phyloP scores from a whole-genome alignment of 768 basidiomycete genomes.

The Tubosaeta sp. region DNA sequence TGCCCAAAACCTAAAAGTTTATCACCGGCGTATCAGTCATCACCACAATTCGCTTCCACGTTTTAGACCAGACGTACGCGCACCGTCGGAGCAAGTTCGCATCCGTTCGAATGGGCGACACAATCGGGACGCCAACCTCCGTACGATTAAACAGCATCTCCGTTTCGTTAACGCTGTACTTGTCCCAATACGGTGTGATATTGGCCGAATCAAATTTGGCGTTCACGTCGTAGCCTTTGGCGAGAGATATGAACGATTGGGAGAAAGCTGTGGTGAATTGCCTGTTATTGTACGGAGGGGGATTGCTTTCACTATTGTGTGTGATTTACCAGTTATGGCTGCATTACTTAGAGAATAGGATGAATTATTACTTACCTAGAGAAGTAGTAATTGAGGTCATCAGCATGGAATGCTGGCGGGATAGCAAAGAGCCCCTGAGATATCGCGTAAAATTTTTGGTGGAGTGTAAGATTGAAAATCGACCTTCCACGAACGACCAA shows the following conservation, averaged over 20 bases:
- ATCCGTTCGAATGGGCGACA: constrained; percentile 5
- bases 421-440: neutral
- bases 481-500: constrained; percentile 32
- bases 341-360: neutral
- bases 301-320: neutral
- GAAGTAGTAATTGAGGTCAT: too few relatives aligned
- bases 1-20: constrained; percentile 12
- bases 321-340: neutral
- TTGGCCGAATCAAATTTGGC: constrained; percentile 12
- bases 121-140: neutral
- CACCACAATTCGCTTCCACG: neutral
- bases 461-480: neutral
- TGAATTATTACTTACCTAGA: too few relatives aligned
- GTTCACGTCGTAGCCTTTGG: constrained; percentile 22
- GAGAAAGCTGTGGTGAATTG: constrained; percentile 28
- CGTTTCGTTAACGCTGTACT: neutral
- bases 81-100: neutral
- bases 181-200: constrained; percentile 16
- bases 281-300: constrained; percentile 23
- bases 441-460: too few relatives aligned
- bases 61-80: too few relatives aligned
- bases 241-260: constrained; percentile 24
- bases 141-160: constrained; percentile 19
- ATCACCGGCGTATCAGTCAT: neutral
- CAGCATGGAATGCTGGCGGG: constrained; percentile 22